phyloP scores from a whole-genome alignment of 1,139 yeast species.

The Geotrichum australiense region DNA sequence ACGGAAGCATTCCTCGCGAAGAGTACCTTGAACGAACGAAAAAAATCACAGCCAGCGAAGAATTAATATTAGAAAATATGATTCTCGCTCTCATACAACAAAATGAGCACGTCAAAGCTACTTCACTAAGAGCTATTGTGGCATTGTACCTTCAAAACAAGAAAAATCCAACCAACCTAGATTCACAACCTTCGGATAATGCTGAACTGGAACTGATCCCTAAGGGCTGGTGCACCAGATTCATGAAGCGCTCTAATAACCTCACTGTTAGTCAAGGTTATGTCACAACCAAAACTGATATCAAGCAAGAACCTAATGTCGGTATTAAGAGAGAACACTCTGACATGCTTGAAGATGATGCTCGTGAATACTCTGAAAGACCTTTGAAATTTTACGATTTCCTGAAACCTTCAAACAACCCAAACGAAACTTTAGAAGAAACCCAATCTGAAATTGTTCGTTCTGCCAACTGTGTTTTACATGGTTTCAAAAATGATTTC shows the following conservation, averaged over 20 bases:
- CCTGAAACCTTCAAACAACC: conserved; percentile 13
- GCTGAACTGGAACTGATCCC: conserved; percentile 11
- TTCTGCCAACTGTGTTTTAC: conserved; percentile 9
- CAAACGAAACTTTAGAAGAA: conserved; percentile 12
- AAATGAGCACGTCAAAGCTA: conserved; percentile 13
- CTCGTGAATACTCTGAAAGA: not conserved
- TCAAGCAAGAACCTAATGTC: no score
- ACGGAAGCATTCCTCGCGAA: conserved; percentile 16
- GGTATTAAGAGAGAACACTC: not conserved
- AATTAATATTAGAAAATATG: conserved; percentile 13
- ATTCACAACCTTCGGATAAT: not conserved
- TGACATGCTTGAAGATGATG: not conserved
- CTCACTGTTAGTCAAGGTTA: conserved; percentile 3
- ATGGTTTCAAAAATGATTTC: conserved; percentile 13
- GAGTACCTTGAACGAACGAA: conserved; percentile 14
- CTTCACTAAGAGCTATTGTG: conserved; percentile 13
- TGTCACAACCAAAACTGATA: not conserved
- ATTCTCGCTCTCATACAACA: conserved; percentile 12
- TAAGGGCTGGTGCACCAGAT: conserved; percentile 16
- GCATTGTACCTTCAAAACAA: conserved; percentile 13
- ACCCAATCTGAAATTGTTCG: conserved; percentile 13
- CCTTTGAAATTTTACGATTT: conserved; percentile 8
- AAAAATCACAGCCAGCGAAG: conserved; percentile 14
- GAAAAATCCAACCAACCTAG: conserved; percentile 1
- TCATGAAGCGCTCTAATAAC: conserved; percentile 10